These are phyloP conservation scores for Clausena lansium DNA, from an alignment of 345 rosid genomes.

Conservation along the genomic window DNA sequence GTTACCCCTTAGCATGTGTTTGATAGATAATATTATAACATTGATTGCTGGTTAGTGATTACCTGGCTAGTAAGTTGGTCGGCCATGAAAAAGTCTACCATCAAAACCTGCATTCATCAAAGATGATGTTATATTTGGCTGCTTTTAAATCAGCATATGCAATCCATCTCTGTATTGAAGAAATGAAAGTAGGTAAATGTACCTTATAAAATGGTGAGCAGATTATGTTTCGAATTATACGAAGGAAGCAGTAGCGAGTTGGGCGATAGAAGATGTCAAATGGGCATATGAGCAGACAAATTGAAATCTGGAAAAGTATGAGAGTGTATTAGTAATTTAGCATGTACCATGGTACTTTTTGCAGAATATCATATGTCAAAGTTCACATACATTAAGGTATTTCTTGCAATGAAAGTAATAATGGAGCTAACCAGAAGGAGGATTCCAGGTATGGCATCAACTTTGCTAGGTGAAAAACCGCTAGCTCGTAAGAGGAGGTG, in stretches of 20 bases:
- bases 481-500: constrained; percentile 75
- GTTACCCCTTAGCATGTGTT: not conserved
- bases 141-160: not conserved
- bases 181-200: not conserved
- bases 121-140: not conserved
- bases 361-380: not conserved
- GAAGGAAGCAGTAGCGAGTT: constrained; percentile 82
- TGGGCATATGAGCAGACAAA: constrained; percentile 67
- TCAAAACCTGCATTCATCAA: constrained; percentile 51
- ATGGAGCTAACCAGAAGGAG: constrained; percentile 55
- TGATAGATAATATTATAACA: not conserved
- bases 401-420: not conserved
- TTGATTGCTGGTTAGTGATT: not conserved
- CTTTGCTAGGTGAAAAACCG: constrained; percentile 48
- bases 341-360: not conserved
- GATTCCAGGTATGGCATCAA: constrained; percentile 83
- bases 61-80: constrained; percentile 99
- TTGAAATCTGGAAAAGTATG: constrained; percentile 45
- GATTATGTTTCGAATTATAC: constrained; percentile 67
- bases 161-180: not conserved
- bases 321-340: not conserved
- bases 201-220: constrained; percentile 93
- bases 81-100: constrained; percentile 98
- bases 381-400: not conserved
- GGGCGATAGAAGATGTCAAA: constrained; percentile 76